phyloP scores from a whole-genome alignment of 2,329 filamentous ascomycete species.

The Sporothrix dimorphospora region DNA sequence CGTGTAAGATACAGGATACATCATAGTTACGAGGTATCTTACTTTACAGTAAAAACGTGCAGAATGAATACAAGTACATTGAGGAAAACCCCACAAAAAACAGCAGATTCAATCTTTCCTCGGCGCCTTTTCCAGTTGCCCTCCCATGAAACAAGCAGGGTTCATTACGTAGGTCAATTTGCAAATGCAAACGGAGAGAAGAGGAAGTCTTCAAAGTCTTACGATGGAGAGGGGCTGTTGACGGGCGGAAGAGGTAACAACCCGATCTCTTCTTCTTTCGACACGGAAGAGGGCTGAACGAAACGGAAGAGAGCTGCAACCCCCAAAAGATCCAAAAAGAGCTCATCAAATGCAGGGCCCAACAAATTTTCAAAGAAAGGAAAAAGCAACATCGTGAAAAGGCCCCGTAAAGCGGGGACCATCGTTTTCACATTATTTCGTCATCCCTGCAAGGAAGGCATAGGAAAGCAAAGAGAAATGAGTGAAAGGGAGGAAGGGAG shows the following conservation, averaged over 20 bases:
- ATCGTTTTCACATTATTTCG: not conserved
- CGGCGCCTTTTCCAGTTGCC: not conserved
- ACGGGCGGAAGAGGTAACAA: not conserved
- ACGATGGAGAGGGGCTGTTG: not conserved
- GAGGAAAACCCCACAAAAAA: not conserved
- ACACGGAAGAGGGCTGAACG: not conserved
- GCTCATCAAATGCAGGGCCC: constrained; percentile 3
- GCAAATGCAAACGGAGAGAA: not conserved
- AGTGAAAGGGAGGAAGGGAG: not conserved
- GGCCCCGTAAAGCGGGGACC: not conserved
- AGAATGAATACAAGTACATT: not conserved
- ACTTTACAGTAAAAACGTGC: not conserved
- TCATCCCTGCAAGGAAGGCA: not conserved
- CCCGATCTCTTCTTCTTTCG: not conserved
- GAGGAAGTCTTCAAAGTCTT: not conserved
- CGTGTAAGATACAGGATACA: not conserved
- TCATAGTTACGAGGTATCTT: not conserved
- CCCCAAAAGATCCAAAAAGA: not conserved
- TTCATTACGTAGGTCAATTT: not conserved
- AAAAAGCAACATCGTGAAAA: not conserved
- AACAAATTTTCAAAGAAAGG: not conserved
- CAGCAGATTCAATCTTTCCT: not conserved
- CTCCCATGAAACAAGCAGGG: not conserved
- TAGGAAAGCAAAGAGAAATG: not conserved
- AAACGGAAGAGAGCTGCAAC: not conserved